Percentiles rank a stretch among this genome's conserved stretches.
Evolutionary conservation across 192 early-diverging fungal genomes (phyloP).

Genomic region (Coemansia sp.): DNA sequence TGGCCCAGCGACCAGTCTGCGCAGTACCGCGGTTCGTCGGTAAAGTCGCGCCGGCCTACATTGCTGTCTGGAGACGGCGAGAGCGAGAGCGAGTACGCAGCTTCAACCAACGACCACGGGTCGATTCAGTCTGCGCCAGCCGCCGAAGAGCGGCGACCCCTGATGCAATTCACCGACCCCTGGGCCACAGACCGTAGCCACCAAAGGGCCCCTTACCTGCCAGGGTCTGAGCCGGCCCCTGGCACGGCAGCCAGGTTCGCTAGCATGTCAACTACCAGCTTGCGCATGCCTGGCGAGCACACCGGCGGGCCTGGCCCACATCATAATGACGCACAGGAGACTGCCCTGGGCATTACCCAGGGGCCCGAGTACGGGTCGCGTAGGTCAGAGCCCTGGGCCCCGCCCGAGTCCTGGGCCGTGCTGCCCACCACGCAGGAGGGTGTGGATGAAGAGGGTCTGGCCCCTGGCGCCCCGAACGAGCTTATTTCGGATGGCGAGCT

Average conservation of each 20-base stretch:
- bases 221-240: neutral
- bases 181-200: conserved; percentile 40
- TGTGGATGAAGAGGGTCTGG: conserved; percentile 23
- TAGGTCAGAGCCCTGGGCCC: conserved; percentile 54
- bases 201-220: conserved; percentile 6
- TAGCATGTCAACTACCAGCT: conserved; percentile 8
- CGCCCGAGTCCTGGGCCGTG: conserved; percentile 72
- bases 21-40: conserved; percentile 37
- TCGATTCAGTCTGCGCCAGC: conserved; percentile 31
- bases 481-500: conserved; percentile 22
- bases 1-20: conserved; percentile 25
- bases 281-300: conserved; percentile 5
- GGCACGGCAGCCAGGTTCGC: neutral
- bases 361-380: conserved; percentile 34
- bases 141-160: conserved; percentile 19
- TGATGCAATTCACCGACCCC: conserved; percentile 42
- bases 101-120: conserved; percentile 16
- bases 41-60: conserved; percentile 34
- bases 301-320: neutral
- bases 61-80: conserved; percentile 19
- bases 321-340: neutral
- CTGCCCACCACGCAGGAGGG: conserved; percentile 44
- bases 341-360: conserved; percentile 2
- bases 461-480: conserved; percentile 19
- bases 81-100: conserved; percentile 21